Evolutionary conservation across 2,329 filamentous ascomycete species (phyloP).

Genomic region (Elsinoe ampelina): DNA sequence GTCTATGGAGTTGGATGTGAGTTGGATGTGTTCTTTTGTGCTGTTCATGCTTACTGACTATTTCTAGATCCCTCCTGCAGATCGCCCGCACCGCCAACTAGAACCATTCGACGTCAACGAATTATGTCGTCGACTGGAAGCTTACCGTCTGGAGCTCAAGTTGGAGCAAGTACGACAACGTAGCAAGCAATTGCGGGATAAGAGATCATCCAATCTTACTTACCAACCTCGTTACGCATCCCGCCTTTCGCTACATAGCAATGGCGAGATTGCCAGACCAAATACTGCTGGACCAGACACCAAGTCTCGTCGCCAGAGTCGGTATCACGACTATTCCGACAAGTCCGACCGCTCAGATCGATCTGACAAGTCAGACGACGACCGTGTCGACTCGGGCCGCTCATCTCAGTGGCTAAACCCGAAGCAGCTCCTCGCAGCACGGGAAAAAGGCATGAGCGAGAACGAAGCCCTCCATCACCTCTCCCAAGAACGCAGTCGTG

Average conservation of each 20-base stretch:
- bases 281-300: not conserved
- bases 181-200: constrained; percentile 4
- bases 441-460: constrained; percentile 3
- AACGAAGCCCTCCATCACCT: constrained; percentile 1
- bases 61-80: constrained; percentile 2
- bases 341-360: constrained; percentile 3
- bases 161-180: constrained; percentile 14
- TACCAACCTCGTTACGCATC: constrained; percentile 11
- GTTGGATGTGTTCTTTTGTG: not conserved
- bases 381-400: not conserved
- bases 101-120: constrained; percentile 16
- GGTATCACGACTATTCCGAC: constrained; percentile 12
- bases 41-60: not conserved
- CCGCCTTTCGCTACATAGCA: constrained; percentile 1
- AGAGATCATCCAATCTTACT: constrained; percentile 1
- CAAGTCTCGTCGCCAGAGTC: not conserved
- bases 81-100: constrained; percentile 7
- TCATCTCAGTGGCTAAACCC: constrained; percentile 7
- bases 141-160: constrained; percentile 15
- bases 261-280: not conserved
- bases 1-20: not conserved
- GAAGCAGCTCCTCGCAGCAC: constrained; percentile 8
- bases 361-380: constrained; percentile 1
- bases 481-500: not conserved
- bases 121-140: constrained; percentile 15